These are phyloP conservation scores for Saraca asoca DNA, from an alignment of 331 rosid species.

Conservation along the genomic window DNA sequence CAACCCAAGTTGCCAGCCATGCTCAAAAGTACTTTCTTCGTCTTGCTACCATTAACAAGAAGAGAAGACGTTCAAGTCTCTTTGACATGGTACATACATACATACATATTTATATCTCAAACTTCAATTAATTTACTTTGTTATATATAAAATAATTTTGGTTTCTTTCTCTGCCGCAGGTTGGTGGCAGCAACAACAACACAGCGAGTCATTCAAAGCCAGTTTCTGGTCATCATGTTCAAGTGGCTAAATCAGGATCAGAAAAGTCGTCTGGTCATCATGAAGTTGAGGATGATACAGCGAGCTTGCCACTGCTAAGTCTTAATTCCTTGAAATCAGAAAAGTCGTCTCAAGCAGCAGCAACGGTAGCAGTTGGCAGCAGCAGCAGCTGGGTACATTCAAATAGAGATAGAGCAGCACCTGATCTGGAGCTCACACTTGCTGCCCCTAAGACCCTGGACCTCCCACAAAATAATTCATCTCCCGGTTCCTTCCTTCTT, in stretches of 20 bases:
- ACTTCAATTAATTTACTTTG: background rate
- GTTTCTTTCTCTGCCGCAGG: slow-evolving; percentile 34
- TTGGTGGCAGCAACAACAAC: slow-evolving; percentile 42
- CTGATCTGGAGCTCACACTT: slow-evolving; percentile 73
- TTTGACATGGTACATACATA: slow-evolving; percentile 61
- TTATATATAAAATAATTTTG: background rate
- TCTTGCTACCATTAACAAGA: slow-evolving; percentile 58
- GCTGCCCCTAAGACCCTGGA: slow-evolving; percentile 52
- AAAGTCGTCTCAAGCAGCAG: too few relatives aligned
- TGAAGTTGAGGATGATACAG: slow-evolving; percentile 31
- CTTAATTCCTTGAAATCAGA: slow-evolving; percentile 32
- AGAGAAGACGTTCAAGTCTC: slow-evolving; percentile 90
- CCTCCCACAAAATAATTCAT: slow-evolving; percentile 40
- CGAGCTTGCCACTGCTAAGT: slow-evolving; percentile 36
- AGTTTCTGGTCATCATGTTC: background rate
- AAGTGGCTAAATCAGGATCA: slow-evolving; percentile 5
- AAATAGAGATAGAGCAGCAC: too few relatives aligned
- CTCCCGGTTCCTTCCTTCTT: slow-evolving; percentile 41
- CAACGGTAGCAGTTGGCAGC: too few relatives aligned
- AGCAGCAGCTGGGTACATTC: too few relatives aligned
- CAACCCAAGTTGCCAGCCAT: slow-evolving; percentile 96
- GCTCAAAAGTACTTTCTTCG: slow-evolving; percentile 88
- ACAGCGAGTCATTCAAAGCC: slow-evolving; percentile 19
- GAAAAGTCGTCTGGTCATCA: too few relatives aligned
- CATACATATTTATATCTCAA: background rate